phyloP scores from a whole-genome alignment of 2,329 filamentous ascomycete species.

The Paraconiothyrium sp. region DNA sequence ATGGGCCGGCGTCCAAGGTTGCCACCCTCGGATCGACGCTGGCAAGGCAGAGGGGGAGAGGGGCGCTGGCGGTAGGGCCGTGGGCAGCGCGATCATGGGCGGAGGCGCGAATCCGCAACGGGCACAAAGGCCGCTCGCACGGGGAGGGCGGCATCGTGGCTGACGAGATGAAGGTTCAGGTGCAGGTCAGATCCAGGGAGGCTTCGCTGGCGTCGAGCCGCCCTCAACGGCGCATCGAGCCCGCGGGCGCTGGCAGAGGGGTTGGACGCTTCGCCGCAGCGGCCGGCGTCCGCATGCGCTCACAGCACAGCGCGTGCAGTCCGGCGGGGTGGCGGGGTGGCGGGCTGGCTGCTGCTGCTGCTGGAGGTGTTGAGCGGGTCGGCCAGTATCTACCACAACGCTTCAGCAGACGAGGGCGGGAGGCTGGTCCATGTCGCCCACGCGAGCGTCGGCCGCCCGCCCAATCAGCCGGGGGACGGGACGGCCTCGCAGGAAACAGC shows the following conservation, averaged over 20 bases:
- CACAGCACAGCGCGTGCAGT: neutral
- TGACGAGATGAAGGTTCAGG: constrained; percentile 17
- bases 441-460: neutral
- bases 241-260: too few relatives aligned
- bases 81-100: neutral
- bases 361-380: constrained; percentile 9
- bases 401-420: constrained; percentile 14
- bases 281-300: neutral
- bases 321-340: neutral
- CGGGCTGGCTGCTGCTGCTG: neutral
- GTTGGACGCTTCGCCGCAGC: neutral
- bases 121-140: constrained; percentile 19
- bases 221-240: constrained; percentile 2
- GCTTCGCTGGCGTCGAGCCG: neutral
- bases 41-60: neutral
- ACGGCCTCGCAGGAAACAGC: constrained; percentile 9
- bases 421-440: constrained; percentile 10
- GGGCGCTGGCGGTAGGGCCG: neutral
- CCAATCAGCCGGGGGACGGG: neutral
- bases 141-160: constrained; percentile 13
- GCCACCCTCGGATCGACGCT: neutral
- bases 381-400: neutral
- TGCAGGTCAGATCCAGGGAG: neutral
- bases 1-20: neutral
- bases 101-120: constrained; percentile 14